Evolutionary conservation across 257 asterid species (phyloP).

Genomic region (Solanum pennellii): DNA sequence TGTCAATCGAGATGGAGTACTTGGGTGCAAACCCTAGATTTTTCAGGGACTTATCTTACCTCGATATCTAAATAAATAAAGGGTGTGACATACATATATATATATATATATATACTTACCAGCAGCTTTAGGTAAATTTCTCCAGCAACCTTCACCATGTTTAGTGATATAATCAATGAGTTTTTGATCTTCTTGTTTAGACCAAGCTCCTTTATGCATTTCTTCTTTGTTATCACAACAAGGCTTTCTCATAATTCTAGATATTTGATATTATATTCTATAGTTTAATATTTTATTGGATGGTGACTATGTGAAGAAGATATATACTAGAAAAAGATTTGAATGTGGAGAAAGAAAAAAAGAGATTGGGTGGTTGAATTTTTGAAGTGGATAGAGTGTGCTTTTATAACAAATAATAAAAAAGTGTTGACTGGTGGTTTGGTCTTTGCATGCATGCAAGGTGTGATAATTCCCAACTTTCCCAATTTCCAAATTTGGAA

Average conservation of each 20-base stretch:
- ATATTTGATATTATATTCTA: neutral
- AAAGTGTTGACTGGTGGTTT: neutral
- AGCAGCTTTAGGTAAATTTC: constrained; percentile 9
- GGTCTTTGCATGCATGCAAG: neutral
- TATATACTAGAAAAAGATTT: neutral
- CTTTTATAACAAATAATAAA: neutral
- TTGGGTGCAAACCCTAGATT: neutral
- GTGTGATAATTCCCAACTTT: neutral
- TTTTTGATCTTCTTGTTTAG: constrained; percentile 11
- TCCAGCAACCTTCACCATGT: constrained; percentile 13
- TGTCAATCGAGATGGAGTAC: neutral
- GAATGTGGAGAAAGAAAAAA: neutral
- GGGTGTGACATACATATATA: neutral
- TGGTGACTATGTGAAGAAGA: neutral
- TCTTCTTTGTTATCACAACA: neutral
- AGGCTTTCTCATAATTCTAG: constrained; percentile 7
- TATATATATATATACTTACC: neutral
- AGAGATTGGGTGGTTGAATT: neutral
- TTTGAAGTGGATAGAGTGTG: neutral
- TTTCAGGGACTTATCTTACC: too few relatives aligned
- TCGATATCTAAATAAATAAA: too few relatives aligned
- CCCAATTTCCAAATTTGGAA: neutral
- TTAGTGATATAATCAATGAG: constrained; percentile 11
- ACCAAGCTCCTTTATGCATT: constrained; percentile 11
- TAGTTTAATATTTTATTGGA: neutral